Evolutionary conservation across 805 yeast genomes (phyloP).

Genomic region (Vanderwaltozyma yarrowii): DNA sequence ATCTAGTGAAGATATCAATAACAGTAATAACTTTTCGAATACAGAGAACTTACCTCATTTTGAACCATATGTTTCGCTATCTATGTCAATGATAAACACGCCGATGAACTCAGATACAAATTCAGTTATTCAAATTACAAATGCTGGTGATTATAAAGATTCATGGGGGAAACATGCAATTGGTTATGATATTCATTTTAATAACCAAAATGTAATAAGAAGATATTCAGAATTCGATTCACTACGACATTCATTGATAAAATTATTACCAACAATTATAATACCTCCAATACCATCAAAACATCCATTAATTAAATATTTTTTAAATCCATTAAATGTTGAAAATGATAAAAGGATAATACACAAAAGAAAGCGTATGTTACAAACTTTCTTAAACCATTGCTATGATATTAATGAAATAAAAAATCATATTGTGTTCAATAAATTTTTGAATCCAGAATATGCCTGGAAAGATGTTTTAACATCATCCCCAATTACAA

Average conservation of each 20-base stretch:
- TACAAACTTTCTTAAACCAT: constrained; percentile 66
- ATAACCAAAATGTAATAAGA: constrained; percentile 57
- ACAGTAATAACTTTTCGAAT: background rate
- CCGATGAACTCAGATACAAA: constrained; percentile 3
- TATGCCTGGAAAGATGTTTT: constrained; percentile 74
- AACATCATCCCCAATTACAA: constrained; percentile 42
- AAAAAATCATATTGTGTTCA: constrained; percentile 49
- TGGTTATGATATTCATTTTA: constrained; percentile 65
- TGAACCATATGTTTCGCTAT: constrained; percentile 23
- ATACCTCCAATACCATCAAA: constrained; percentile 94
- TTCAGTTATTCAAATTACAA: constrained; percentile 41
- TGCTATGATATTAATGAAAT: constrained; percentile 53
- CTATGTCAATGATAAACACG: constrained; percentile 19
- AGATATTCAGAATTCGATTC: constrained; percentile 90
- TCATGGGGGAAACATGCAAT: constrained; percentile 68
- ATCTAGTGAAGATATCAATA: background rate
- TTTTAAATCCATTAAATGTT: constrained; percentile 35
- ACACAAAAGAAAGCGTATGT: constrained; percentile 64
- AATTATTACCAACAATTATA: constrained; percentile 67
- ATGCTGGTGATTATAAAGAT: constrained; percentile 81
- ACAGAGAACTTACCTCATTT: background rate
- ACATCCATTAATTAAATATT: constrained; percentile 47
- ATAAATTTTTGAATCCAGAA: constrained; percentile 76
- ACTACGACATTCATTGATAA: constrained; percentile 57
- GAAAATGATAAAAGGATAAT: constrained; percentile 37